Percentiles rank a stretch among this genome's conserved stretches.
These are phyloP conservation scores for Eragrostis curvula DNA, from an alignment of 176 grass and related monocot species.

Conservation along the genomic window DNA sequence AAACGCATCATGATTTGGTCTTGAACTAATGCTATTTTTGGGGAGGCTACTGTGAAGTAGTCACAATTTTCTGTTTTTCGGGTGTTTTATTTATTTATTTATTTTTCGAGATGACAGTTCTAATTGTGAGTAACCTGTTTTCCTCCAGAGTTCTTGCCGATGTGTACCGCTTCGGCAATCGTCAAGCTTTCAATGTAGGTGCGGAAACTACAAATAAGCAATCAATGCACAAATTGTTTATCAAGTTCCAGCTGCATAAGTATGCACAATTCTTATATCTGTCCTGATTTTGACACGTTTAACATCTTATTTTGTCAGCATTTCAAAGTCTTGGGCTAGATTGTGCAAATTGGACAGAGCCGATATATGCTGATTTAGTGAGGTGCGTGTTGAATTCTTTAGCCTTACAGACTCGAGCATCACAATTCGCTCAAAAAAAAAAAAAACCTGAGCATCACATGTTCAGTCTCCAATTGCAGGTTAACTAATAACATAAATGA, in stretches of 20 bases:
- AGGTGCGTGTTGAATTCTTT: slow-evolving; percentile 56
- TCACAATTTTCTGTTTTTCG: background rate
- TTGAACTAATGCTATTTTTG: background rate
- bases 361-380: slow-evolving; percentile 85
- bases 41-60: background rate
- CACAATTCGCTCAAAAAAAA: background rate
- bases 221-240: slow-evolving; percentile 20
- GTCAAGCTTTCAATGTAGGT: slow-evolving; percentile 96
- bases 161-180: slow-evolving; percentile 78
- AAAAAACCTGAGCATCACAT: slow-evolving; percentile 4
- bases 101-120: background rate
- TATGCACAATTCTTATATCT: slow-evolving; percentile 20
- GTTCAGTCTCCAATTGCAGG: slow-evolving; percentile 3
- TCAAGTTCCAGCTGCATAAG: background rate
- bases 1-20: background rate
- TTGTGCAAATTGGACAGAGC: slow-evolving; percentile 96
- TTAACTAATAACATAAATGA: slow-evolving; percentile 22
- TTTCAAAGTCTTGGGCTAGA: slow-evolving; percentile 91
- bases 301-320: slow-evolving; percentile 49
- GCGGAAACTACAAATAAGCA: slow-evolving; percentile 42
- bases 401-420: background rate
- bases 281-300: background rate
- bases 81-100: background rate
- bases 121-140: background rate
- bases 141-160: slow-evolving; percentile 81